These are phyloP conservation scores for Oenanthe sinensis DNA, from an alignment of 129 eudicot species.

Conservation along the genomic window DNA sequence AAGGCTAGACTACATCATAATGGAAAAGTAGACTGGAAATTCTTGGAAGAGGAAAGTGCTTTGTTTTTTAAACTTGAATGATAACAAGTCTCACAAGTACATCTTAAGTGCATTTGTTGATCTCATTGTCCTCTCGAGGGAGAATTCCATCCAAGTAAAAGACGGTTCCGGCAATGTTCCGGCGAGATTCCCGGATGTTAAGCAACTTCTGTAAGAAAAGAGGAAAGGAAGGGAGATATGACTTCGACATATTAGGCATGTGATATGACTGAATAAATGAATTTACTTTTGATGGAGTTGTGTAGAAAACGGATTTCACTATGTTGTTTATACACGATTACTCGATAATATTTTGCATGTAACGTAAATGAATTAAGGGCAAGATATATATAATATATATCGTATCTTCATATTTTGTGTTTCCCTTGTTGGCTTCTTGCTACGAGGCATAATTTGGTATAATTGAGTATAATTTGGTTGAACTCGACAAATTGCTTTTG, in stretches of 20 bases:
- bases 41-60: conserved; percentile 46
- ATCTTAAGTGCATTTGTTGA: conserved; percentile 1
- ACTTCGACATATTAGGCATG: background rate
- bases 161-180: background rate
- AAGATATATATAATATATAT: background rate
- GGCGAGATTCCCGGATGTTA: background rate
- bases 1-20: conserved; percentile 23
- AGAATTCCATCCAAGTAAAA: background rate
- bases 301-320: background rate
- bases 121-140: conserved; percentile 6
- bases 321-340: background rate
- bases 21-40: conserved; percentile 39
- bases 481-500: too few species aligned
- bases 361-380: background rate
- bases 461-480: too few species aligned
- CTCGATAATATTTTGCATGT: background rate
- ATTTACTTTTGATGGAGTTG: background rate
- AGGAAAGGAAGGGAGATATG: conserved; percentile 4
- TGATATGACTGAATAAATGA: background rate
- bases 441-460: too few species aligned
- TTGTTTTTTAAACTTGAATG: conserved; percentile 40
- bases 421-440: too few species aligned
- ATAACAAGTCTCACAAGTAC: conserved; percentile 24
- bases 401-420: too few species aligned
- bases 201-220: background rate